Evolutionary conservation across 2,329 filamentous ascomycete genomes (phyloP).

Genomic region (Calonectria crousiana): DNA sequence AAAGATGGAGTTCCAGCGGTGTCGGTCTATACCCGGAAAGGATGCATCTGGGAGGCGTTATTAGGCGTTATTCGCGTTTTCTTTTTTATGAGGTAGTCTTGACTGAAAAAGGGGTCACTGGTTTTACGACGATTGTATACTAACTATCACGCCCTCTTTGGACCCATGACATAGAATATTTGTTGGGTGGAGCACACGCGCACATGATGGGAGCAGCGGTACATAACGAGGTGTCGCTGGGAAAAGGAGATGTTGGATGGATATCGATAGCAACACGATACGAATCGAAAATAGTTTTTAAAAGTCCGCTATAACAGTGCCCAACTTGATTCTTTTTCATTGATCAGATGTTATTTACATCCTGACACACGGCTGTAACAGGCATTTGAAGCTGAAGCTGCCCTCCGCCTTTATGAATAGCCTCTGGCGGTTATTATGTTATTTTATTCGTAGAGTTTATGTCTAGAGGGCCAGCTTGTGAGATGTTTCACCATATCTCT

Average conservation of each 20-base stretch:
- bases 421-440: background rate
- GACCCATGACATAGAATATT: slow-evolving; percentile 34
- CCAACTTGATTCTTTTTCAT: background rate
- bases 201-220: slow-evolving; percentile 33
- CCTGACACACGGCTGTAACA: background rate
- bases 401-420: background rate
- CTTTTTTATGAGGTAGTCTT: background rate
- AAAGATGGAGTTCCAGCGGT: slow-evolving; percentile 15
- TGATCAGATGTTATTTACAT: background rate
- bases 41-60: slow-evolving; percentile 42
- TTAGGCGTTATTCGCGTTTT: slow-evolving; percentile 31
- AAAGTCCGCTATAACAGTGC: background rate
- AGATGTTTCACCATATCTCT: background rate
- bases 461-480: background rate
- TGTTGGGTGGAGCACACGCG: slow-evolving; percentile 38
- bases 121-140: slow-evolving; percentile 37
- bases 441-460: background rate
- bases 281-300: slow-evolving; percentile 35
- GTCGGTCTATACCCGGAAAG: slow-evolving; percentile 19
- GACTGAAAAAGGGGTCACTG: slow-evolving; percentile 20
- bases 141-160: slow-evolving; percentile 32
- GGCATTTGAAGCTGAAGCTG: background rate
- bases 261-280: slow-evolving; percentile 38
- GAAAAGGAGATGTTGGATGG: slow-evolving; percentile 21
- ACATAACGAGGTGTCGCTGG: slow-evolving; percentile 31